Evolutionary conservation across 73 alveolate genomes (phyloP).

Genomic region (Breviolum minutum): DNA sequence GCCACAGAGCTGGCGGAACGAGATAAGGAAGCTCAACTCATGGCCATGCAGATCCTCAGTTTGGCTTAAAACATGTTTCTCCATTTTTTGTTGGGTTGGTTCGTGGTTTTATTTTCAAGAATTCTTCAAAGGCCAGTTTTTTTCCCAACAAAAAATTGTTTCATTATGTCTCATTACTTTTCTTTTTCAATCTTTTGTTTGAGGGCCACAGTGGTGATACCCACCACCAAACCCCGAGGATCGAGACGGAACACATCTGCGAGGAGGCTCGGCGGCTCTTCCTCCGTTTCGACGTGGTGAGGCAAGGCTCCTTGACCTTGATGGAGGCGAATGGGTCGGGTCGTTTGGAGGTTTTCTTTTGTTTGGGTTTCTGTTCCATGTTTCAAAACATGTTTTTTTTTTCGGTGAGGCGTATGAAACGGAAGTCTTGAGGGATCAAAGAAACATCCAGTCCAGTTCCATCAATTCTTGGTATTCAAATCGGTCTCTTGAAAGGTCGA

Average conservation of each 20-base stretch:
- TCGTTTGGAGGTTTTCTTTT: neutral
- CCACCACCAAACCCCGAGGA: neutral
- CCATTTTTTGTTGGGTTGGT: neutral
- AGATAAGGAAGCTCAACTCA: constrained; percentile 42
- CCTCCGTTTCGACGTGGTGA: constrained; percentile 55
- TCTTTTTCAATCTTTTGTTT: neutral
- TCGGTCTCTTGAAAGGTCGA: neutral
- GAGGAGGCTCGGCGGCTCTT: constrained; percentile 42
- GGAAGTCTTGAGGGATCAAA: neutral
- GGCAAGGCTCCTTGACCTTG: constrained; percentile 37
- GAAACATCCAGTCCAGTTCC: no score
- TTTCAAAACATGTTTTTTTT: neutral
- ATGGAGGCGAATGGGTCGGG: neutral
- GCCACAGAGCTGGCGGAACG: constrained; percentile 76
- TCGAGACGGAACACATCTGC: constrained; percentile 54
- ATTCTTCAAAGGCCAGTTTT: neutral
- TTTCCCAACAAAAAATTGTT: no score
- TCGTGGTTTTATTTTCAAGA: neutral
- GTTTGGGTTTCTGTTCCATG: neutral
- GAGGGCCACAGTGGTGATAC: neutral
- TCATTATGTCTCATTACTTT: neutral
- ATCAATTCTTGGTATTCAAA: no score
- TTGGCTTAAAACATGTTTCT: neutral
- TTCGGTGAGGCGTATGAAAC: neutral
- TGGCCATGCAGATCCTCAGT: constrained; percentile 1